Evolutionary conservation across 257 asterid species (phyloP), one percentile per base, ranked within the genome.

Genomic region (Ilex asprella): DNA sequence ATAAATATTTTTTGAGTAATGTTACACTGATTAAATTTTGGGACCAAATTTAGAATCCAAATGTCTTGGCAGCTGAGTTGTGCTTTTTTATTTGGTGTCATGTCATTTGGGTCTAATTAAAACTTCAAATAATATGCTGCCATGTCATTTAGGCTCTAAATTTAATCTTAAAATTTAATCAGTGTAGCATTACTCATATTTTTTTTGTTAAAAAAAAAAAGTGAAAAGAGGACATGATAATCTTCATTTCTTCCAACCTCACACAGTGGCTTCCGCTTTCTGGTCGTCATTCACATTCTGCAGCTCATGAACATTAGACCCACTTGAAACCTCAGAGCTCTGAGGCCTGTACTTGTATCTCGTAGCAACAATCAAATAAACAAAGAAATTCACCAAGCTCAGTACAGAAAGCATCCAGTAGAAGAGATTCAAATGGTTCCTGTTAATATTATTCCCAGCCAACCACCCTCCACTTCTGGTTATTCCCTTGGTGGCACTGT

Each of bases 391-490:
- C 10, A 82, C 31, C 63, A 79, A 67, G 58, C 87, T 76, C 56
- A 88, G 10, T 0, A 54, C 14, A 0, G 88, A 73, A 44, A 88
- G 86, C 75, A 85, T 59, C 85, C 82, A 83, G 30, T 83, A 88
- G 63, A 85, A 88, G 29, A 83, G 73, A 50, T 88, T 77, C 79
- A 88, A 61, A 69, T 83, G 90, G 29, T 78, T 79, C 66, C 82
- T 74, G 55, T 85, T 88, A 6, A 88, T 74, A 35, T 88, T 88
- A 56, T 88, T 85, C 13, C 95, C 96, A 0, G 68, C 89, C 56
- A 88, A 58, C 96, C 96, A 88, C 0, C 92, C 92, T 41, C 80
- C 77, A 57, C 82, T 88, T 11, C 70, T 65, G 0, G 94, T 83
- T 12, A 69, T 47, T 39, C 63, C 67, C 61, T 71, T 64, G 0